phyloP scores from a whole-genome alignment of 2,329 filamentous ascomycete species.

The Aspergillus costaricaensis region DNA sequence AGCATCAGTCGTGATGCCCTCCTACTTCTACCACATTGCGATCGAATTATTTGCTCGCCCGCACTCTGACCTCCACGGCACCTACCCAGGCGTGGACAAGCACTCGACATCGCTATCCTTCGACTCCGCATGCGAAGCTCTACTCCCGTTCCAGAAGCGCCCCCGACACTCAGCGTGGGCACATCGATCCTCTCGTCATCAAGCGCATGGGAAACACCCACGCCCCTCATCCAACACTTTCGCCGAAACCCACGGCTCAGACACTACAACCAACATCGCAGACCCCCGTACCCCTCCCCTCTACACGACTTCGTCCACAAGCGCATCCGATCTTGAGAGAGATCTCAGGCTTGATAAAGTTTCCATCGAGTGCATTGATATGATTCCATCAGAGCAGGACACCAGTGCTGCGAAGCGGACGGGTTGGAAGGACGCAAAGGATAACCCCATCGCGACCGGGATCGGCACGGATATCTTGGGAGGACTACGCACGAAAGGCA shows the following conservation, averaged over 20 bases:
- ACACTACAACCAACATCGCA: conserved; percentile 7
- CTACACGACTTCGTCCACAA: conserved; percentile 25
- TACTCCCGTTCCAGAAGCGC: conserved; percentile 40
- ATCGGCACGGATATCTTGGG: conserved; percentile 55
- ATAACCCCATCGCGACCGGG: conserved; percentile 48
- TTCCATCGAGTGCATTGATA: conserved; percentile 77
- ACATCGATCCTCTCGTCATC: conserved; percentile 13
- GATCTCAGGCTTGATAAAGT: conserved; percentile 86
- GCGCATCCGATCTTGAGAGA: conserved; percentile 25
- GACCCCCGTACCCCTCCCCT: conserved; percentile 11
- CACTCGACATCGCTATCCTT: conserved; percentile 31
- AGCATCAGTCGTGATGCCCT: conserved; percentile 54
- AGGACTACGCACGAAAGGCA: conserved; percentile 79
- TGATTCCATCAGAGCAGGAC: conserved; percentile 48
- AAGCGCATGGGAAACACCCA: conserved; percentile 14
- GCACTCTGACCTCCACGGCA: conserved; percentile 19
- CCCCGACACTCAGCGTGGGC: conserved; percentile 18
- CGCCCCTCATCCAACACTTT: conserved; percentile 4
- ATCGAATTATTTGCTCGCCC: conserved; percentile 58
- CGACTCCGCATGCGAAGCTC: conserved; percentile 40
- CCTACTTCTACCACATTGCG: conserved; percentile 65
- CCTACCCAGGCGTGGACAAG: conserved; percentile 9
- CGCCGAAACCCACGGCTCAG: conserved; percentile 12
- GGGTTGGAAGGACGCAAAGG: conserved; percentile 22
- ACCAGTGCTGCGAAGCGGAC: conserved; percentile 27